Conservation (phyloP, 78 protist genomes). For the Dictyostelium brefeldianum region DNA sequence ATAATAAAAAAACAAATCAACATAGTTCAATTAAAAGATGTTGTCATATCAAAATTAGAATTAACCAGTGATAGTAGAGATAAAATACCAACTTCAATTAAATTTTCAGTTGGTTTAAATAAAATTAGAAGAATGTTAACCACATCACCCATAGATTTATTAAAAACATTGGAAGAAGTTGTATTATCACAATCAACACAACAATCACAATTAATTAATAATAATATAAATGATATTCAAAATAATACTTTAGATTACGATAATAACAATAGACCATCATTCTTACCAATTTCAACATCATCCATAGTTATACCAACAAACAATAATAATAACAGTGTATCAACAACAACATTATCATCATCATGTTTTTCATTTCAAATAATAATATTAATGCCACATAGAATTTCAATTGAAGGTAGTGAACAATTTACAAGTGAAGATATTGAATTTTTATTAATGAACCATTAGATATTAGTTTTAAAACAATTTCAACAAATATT, state of each 20-base stretch:
- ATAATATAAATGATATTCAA: not conserved
- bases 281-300: not conserved
- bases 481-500: too few species aligned
- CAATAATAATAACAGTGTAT: not conserved
- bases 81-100: conserved; percentile 49
- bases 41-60: conserved; percentile 71
- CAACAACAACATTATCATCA: too few species aligned
- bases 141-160: conserved; percentile 59
- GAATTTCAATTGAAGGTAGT: too few species aligned
- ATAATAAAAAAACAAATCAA: conserved; percentile 62
- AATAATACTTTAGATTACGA: not conserved
- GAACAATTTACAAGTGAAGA: too few species aligned
- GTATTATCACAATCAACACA: not conserved
- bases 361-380: too few species aligned
- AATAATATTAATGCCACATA: too few species aligned
- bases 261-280: not conserved
- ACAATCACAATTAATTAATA: not conserved
- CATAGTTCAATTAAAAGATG: conserved; percentile 60
- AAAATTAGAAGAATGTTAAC: conserved; percentile 54
- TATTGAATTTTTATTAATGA: too few species aligned
- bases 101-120: conserved; percentile 59
- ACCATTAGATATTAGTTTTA: too few species aligned
- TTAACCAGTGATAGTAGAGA: conserved; percentile 34
- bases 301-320: not conserved
- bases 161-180: conserved; percentile 41